A percentile compares a stretch with the other conserved stretches of the same genome.
These are phyloP conservation scores for Fusarium sterilihyphosum DNA, from an alignment of 2,329 filamentous ascomycete genomes.

Conservation along the genomic window DNA sequence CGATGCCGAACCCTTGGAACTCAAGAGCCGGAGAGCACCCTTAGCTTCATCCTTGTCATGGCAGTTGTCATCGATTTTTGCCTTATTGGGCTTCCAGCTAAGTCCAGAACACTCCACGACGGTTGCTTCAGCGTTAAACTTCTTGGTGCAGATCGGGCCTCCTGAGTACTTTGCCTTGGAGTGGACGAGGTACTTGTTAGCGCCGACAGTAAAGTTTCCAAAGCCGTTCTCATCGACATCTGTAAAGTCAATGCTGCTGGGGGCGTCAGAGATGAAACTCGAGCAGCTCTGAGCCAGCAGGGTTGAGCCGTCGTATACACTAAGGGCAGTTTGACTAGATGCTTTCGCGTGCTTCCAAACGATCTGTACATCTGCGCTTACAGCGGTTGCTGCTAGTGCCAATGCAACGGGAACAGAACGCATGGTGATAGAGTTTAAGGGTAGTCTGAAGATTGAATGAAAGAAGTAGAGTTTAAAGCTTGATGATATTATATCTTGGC, in stretches of 20 bases:
- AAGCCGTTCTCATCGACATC: background rate
- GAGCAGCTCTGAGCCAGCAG: background rate
- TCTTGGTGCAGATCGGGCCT: background rate
- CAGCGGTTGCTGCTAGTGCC: background rate
- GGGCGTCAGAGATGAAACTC: background rate
- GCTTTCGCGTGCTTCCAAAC: background rate
- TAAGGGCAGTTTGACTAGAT: background rate
- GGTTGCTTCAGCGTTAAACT: background rate
- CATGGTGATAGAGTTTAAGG: background rate
- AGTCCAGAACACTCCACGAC: background rate
- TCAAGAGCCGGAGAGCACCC: background rate
- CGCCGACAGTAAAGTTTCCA: background rate
- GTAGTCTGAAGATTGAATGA: background rate
- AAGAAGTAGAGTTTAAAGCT: background rate
- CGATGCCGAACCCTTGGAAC: background rate
- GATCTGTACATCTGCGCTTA: background rate
- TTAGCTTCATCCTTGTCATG: background rate
- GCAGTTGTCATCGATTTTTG: background rate
- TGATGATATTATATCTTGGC: background rate
- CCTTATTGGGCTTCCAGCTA: background rate
- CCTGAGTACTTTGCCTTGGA: background rate
- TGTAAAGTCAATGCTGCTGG: background rate
- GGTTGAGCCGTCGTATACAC: background rate
- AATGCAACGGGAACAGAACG: background rate
- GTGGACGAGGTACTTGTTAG: background rate